phyloP scores from a whole-genome alignment of 306 rosid genomes.

The Medicago arabica region DNA sequence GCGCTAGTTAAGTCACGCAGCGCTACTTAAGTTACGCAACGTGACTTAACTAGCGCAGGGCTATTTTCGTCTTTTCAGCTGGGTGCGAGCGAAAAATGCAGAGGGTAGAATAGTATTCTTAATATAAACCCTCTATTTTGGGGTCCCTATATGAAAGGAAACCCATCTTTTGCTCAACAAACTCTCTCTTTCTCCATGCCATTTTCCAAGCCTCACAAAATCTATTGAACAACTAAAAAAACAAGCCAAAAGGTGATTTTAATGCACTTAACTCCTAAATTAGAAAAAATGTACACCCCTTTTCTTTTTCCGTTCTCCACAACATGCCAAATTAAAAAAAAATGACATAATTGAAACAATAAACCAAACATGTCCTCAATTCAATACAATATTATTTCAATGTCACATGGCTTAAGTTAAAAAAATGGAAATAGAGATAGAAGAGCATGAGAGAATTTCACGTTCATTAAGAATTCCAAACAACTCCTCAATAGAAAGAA shows the following conservation, averaged over 20 bases:
- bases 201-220: constrained; percentile 30
- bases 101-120: too few species aligned
- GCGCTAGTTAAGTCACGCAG: too few species aligned
- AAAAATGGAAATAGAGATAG: constrained; percentile 49
- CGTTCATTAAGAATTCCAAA: constrained; percentile 41
- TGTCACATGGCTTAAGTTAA: constrained; percentile 30
- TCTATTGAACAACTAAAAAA: constrained; percentile 21
- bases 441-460: constrained; percentile 6
- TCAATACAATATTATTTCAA: constrained; percentile 25
- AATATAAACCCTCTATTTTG: neutral
- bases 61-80: too few species aligned
- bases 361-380: constrained; percentile 32
- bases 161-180: neutral
- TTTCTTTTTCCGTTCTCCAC: neutral
- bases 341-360: neutral
- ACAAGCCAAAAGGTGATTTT: neutral
- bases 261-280: constrained; percentile 3
- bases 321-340: neutral
- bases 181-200: constrained; percentile 29
- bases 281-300: constrained; percentile 16
- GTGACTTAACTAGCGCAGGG: too few species aligned
- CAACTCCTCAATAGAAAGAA: constrained; percentile 3
- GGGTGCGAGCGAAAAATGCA: too few species aligned
- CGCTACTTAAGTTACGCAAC: too few species aligned
- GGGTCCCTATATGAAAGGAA: constrained; percentile 12